Conservation (phyloP, 2,329 filamentous ascomycete genomes). For the Stagonosporopsis rhizophila region DNA sequence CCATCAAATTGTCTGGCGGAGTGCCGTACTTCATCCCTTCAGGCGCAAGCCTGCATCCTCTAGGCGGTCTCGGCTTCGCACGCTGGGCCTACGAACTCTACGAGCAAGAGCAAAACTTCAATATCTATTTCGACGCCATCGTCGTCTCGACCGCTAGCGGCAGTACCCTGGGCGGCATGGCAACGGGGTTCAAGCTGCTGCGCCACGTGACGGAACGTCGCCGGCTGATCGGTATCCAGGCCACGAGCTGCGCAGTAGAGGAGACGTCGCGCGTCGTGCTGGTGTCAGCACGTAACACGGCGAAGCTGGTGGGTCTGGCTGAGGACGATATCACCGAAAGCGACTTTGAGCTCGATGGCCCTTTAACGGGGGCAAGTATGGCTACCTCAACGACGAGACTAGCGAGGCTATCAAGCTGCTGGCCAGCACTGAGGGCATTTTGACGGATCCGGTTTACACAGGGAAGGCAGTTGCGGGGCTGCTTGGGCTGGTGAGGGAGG, state of each 20-base stretch:
- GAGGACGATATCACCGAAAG: not conserved
- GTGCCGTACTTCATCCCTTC: constrained; percentile 17
- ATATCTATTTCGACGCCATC: constrained; percentile 5
- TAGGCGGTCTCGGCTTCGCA: constrained; percentile 15
- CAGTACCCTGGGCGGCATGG: constrained; percentile 15
- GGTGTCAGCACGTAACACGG: not conserved
- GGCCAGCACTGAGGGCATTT: constrained; percentile 7
- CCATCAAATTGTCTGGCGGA: constrained; percentile 2
- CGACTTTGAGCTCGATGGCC: constrained; percentile 12
- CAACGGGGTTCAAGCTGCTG: constrained; percentile 8
- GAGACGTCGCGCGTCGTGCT: constrained; percentile 12
- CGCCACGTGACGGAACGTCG: not conserved
- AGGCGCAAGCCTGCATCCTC: constrained; percentile 8
- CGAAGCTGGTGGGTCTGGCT: constrained; percentile 2
- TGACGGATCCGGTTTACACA: constrained; percentile 15
- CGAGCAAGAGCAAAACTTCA: constrained; percentile 9
- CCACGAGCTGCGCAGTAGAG: constrained; percentile 6
- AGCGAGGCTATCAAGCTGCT: constrained; percentile 6
- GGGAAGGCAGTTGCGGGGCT: constrained; percentile 16
- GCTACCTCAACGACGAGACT: constrained; percentile 7
- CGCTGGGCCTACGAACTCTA: constrained; percentile 9
- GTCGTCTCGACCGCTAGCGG: constrained; percentile 13
- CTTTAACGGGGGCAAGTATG: constrained; percentile 6
- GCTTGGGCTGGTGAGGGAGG: constrained; percentile 2
- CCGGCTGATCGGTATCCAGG: constrained; percentile 8